Percentiles rank a stretch among this genome's conserved stretches.
Conservation (phyloP, 192 early-diverging fungal species). For the Gonapodya sp. region DNA sequence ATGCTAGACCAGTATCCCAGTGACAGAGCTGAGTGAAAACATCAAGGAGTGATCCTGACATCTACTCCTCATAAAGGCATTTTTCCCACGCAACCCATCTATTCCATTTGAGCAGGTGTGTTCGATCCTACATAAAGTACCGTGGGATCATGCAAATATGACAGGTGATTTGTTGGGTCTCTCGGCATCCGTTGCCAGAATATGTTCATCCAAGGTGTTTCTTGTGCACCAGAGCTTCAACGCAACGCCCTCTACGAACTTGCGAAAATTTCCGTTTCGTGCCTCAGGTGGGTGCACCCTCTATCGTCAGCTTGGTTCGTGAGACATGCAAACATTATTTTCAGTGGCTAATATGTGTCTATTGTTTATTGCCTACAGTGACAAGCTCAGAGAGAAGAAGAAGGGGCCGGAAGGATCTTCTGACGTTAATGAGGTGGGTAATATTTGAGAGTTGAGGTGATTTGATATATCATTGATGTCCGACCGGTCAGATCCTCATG, state of each 20-base stretch:
- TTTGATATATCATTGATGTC: too few relatives aligned
- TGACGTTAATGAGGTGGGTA: not conserved
- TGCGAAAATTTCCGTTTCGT: not conserved
- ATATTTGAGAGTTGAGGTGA: too few relatives aligned
- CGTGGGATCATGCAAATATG: not conserved
- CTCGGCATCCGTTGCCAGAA: not conserved
- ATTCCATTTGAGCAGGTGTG: constrained; percentile 8
- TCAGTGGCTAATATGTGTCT: too few relatives aligned
- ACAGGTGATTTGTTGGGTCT: not conserved
- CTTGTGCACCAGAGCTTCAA: not conserved
- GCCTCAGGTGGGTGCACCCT: not conserved
- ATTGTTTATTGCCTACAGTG: not conserved
- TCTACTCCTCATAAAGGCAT: not conserved
- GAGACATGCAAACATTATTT: too few relatives aligned
- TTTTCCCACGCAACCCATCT: not conserved
- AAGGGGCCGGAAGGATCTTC: not conserved
- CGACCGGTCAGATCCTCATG: not conserved
- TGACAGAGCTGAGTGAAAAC: not conserved
- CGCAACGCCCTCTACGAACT: not conserved
- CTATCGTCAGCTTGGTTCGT: not conserved
- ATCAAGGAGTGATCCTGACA: not conserved
- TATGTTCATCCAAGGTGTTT: too few relatives aligned
- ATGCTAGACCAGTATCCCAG: too few relatives aligned
- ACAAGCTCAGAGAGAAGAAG: not conserved
- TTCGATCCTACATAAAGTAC: not conserved